These are phyloP conservation scores for Gilbertella persicaria DNA, from an alignment of 371 early-diverging fungal species.

Conservation along the genomic window DNA sequence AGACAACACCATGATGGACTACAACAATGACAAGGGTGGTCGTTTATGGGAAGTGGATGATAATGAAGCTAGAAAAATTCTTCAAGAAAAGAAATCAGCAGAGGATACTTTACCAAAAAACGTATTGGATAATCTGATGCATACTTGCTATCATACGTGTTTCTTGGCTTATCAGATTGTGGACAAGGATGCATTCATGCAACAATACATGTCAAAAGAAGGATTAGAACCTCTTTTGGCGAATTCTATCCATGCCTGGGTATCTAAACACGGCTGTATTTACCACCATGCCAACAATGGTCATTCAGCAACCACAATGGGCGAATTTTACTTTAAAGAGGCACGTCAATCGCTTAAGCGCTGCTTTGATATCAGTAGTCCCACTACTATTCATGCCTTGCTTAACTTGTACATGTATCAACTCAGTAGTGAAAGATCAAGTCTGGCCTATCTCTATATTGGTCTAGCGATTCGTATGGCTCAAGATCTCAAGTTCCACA, in stretches of 20 bases:
- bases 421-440: slow-evolving; percentile 56
- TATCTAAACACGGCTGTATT: slow-evolving; percentile 53
- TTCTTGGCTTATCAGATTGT: slow-evolving; percentile 57
- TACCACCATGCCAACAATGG: slow-evolving; percentile 40
- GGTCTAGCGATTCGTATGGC: slow-evolving; percentile 69
- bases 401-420: slow-evolving; percentile 68
- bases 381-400: slow-evolving; percentile 57
- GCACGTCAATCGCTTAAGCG: slow-evolving; percentile 56
- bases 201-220: slow-evolving; percentile 25
- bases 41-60: slow-evolving; percentile 51
- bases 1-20: background rate
- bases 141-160: slow-evolving; percentile 54
- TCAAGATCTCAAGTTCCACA: slow-evolving; percentile 63
- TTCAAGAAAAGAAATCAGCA: slow-evolving; percentile 25
- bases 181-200: slow-evolving; percentile 51
- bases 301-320: slow-evolving; percentile 32
- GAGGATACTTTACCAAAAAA: slow-evolving; percentile 25
- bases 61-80: slow-evolving; percentile 40
- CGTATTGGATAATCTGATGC: slow-evolving; percentile 41
- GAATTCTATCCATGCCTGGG: slow-evolving; percentile 61
- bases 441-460: slow-evolving; percentile 59
- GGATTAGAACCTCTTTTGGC: slow-evolving; percentile 49
- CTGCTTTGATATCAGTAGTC: slow-evolving; percentile 55
- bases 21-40: slow-evolving; percentile 12
- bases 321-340: slow-evolving; percentile 58